Base-by-base conservation (phyloP, 768 basidiomycete genomes). In the Pisolithus orientalis region DNA sequence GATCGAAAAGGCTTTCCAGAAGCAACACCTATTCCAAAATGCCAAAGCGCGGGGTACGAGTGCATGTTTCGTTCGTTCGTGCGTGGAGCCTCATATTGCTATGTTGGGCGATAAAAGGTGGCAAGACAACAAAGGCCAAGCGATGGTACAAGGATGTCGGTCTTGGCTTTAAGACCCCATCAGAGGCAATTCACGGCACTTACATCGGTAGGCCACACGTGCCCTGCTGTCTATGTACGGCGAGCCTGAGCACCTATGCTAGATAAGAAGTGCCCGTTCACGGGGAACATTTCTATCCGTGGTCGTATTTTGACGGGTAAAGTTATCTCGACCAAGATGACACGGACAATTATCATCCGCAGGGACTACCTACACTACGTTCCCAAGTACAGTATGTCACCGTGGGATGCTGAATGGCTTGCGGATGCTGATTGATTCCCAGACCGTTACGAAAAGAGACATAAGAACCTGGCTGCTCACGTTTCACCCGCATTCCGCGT, bases 211-310 rank as follows among this genome's bases (percentile, higher is more conserved):
- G 57, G 91, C 78, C 48, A 14, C 27, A 11, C 24, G 13, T 32
- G 28, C 27, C 31, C 49, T 42, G 13, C n/a, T 21, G 42, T 29
- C 9, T 2, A 13, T 8, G 25, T 16, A 47, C n/a, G 48, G 56
- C 37, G 39, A 57, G 21, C 27, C 25, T 38, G 6, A 49, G 47
- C 42, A 13, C 6, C 8, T 8, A 42, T 29, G 27, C 44, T 45
- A 93, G 96, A 99, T 83, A 98, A 98, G 81, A 99, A 99, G 77
- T 99, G 96, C 78, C 96, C 96, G 27, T 99, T 97, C 82, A 94
- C 92, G 59, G 90, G 95, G 59, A 78, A 93, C 61, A 77, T 99
- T 64, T 98, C 96, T 52, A 99, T 99, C 71, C 95, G 96, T 68
- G 96, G 96, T 51, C 94, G 96, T 65, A 99, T 99, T 75, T 77